Percentiles rank a stretch among this genome's conserved stretches.
These are phyloP conservation scores for Moricandia moricandioides DNA, from an alignment of 345 rosid genomes.

Conservation along the genomic window DNA sequence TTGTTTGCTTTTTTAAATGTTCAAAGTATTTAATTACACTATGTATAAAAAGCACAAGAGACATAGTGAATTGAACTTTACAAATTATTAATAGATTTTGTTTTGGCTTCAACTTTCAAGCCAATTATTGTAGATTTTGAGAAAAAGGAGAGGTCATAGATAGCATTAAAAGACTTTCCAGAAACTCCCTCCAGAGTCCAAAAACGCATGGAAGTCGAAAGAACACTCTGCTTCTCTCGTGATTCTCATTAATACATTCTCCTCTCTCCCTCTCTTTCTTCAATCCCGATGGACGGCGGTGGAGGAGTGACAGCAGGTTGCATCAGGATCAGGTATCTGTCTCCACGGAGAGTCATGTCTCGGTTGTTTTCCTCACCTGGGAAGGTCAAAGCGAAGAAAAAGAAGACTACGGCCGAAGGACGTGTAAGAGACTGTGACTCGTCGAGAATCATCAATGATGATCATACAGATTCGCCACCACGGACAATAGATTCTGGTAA, in stretches of 20 bases:
- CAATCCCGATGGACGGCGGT: conserved; percentile 26
- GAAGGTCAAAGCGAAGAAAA: conserved; percentile 22
- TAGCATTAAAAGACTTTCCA: conserved; percentile 23
- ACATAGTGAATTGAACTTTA: neutral
- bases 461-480: neutral
- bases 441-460: neutral
- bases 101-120: neutral
- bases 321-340: conserved; percentile 20
- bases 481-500: neutral
- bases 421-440: neutral
- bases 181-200: conserved; percentile 32
- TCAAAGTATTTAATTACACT: neutral
- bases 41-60: neutral
- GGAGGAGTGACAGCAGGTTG: conserved; percentile 30
- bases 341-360: conserved; percentile 24
- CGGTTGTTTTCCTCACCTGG: conserved; percentile 21
- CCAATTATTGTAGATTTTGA: neutral
- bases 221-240: conserved; percentile 32
- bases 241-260: conserved; percentile 32
- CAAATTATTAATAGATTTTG: neutral
- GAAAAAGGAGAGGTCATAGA: conserved; percentile 1
- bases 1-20: neutral
- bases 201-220: conserved; percentile 18
- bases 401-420: conserved; percentile 10
- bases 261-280: neutral